phyloP scores from a whole-genome alignment of 2,329 filamentous ascomycete species.

The Xylariales sp. region DNA sequence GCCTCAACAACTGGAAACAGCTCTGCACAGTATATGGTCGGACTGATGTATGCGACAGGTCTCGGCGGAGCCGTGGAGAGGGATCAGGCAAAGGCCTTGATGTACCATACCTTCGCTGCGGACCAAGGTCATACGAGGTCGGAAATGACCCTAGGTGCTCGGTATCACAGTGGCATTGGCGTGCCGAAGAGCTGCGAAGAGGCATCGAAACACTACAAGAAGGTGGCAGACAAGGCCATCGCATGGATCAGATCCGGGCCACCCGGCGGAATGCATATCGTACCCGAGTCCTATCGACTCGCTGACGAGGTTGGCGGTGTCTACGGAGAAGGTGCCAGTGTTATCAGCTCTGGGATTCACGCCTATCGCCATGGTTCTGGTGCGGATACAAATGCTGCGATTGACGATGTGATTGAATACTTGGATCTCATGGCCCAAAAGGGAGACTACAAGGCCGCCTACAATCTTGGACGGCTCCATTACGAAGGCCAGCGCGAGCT shows the following conservation, averaged over 20 bases:
- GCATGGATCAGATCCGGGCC: slow-evolving; percentile 84
- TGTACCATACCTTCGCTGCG: slow-evolving; percentile 94
- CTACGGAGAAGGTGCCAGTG: slow-evolving; percentile 93
- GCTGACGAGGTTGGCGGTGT: slow-evolving; percentile 89
- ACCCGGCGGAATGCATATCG: slow-evolving; percentile 77
- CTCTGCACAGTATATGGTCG: slow-evolving; percentile 93
- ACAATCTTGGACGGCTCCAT: slow-evolving; percentile 79
- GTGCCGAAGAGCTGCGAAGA: slow-evolving; percentile 81
- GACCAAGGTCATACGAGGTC: slow-evolving; percentile 76
- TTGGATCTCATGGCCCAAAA: slow-evolving; percentile 86
- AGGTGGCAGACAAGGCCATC: slow-evolving; percentile 89
- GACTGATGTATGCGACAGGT: slow-evolving; percentile 92
- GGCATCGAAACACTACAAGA: slow-evolving; percentile 85
- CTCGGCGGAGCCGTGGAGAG: slow-evolving; percentile 74
- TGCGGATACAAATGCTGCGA: slow-evolving; percentile 77
- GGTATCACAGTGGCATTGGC: slow-evolving; percentile 80
- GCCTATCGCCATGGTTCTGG: slow-evolving; percentile 69
- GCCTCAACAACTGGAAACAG: slow-evolving; percentile 76
- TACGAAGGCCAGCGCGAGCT: slow-evolving; percentile 81
- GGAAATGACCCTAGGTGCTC: slow-evolving; percentile 89
- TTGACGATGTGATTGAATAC: slow-evolving; percentile 94
- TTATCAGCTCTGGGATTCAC: slow-evolving; percentile 79
- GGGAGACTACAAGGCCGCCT: slow-evolving; percentile 82
- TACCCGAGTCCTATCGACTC: slow-evolving; percentile 75
- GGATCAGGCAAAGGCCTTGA: slow-evolving; percentile 85